Percentiles rank a stretch among this genome's conserved stretches.
Evolutionary conservation across 202 grass and related monocot genomes (phyloP).

Genomic region (Eragrostis tef): DNA sequence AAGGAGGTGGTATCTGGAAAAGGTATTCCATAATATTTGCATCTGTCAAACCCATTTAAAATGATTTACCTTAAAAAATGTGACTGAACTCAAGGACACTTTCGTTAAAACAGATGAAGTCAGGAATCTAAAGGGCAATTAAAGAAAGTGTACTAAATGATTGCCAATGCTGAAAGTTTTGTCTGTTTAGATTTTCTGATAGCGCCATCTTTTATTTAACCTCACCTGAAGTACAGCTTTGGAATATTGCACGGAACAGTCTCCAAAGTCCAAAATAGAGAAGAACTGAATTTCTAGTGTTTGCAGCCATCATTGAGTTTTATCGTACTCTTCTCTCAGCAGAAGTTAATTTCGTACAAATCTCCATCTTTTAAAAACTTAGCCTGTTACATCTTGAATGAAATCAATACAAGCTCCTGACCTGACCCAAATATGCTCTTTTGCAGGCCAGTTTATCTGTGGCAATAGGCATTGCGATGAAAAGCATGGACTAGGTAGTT

Average conservation of each 20-base stretch:
- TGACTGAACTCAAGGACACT: not conserved
- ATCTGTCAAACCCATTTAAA: constrained; percentile 8
- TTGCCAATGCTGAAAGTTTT: not conserved
- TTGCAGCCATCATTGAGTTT: not conserved
- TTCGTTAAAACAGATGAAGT: constrained; percentile 1
- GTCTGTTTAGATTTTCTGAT: constrained; percentile 24
- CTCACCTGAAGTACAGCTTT: not conserved
- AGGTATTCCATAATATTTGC: constrained; percentile 51
- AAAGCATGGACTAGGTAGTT: constrained; percentile 73
- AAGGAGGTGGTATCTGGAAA: constrained; percentile 92
- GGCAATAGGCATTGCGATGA: constrained; percentile 79
- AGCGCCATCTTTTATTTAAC: no score
- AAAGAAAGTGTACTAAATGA: not conserved
- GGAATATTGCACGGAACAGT: constrained; percentile 6
- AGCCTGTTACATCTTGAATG: not conserved
- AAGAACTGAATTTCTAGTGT: constrained; percentile 1
- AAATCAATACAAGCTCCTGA: constrained; percentile 1
- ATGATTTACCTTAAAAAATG: constrained; percentile 29
- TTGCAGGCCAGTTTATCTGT: constrained; percentile 84
- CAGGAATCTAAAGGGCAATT: not conserved
- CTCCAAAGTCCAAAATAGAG: constrained; percentile 1
- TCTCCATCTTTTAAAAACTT: not conserved
- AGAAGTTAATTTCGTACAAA: not conserved
- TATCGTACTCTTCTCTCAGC: not conserved
- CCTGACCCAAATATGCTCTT: not conserved